phyloP scores from a whole-genome alignment of 139 green algal genomes.

The Chlamydomonas sp. region DNA sequence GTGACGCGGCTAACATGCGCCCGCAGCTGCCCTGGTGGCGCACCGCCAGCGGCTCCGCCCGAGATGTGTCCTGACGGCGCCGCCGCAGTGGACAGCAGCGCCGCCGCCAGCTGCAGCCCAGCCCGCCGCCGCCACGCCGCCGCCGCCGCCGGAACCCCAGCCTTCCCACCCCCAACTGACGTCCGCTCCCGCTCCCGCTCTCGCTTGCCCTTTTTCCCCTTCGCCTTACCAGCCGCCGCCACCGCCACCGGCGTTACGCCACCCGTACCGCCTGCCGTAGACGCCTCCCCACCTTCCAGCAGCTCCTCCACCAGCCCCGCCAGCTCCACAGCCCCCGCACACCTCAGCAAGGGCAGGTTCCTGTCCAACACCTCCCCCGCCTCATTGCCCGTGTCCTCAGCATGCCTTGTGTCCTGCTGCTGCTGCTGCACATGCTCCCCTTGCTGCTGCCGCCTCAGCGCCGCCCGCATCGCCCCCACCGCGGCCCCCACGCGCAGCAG shows the following conservation, averaged over 20 bases:
- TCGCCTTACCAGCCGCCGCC: too few relatives aligned
- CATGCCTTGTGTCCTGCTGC: too few relatives aligned
- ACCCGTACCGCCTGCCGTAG: neutral
- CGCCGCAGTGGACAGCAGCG: neutral
- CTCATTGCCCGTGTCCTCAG: too few relatives aligned
- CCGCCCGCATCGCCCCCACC: neutral
- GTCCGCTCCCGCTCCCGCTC: neutral
- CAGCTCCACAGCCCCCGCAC: neutral
- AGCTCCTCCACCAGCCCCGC: neutral
- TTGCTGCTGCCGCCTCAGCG: neutral
- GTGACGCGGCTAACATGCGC: neutral
- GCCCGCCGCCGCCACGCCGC: neutral
- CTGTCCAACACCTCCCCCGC: neutral
- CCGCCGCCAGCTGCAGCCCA: neutral
- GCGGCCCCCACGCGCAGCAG: neutral
- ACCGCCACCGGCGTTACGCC: neutral
- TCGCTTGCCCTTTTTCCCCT: neutral
- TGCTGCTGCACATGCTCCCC: neutral
- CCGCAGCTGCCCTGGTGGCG: neutral
- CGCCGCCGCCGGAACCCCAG: neutral
- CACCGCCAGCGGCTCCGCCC: neutral
- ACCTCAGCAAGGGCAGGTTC: conserved; percentile 10
- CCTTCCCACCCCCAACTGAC: neutral
- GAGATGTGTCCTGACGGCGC: neutral
- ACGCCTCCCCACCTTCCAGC: neutral